Evolutionary conservation across 1,284 basidiomycete species (phyloP), one percentile per base, ranked within the genome.

Genomic region (Trichosporon sp.): DNA sequence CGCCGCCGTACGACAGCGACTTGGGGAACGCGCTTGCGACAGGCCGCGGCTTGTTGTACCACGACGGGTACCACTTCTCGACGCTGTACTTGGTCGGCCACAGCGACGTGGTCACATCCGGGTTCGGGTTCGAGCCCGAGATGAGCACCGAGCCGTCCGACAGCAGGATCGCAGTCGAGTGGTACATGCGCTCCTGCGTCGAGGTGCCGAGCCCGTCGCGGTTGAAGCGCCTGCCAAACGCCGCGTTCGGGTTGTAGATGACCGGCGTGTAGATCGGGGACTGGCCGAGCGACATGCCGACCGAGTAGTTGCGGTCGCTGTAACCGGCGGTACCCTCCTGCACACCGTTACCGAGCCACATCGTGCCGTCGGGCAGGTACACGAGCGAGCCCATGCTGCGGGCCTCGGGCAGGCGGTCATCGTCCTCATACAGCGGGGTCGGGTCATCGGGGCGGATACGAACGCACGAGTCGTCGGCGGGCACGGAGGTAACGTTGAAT

Each of bases 61-160:
- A 83, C 2, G 70, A 56, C 15, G 82, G 82, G 75, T 82, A 82
- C 80, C 80, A 83, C 70, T 77, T 77, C 70, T 83, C 82, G 44
- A 83, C 80, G 11, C 75, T 74, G 73, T 83, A 83, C 65, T 73
- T 78, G 27, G 82, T 83, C 2, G 73, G 73, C 81, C 81, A 83
- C 63, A 75, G 69, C 1, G 32, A 65, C 21, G 69, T 74, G 3
- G 77, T 79, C 18, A 81, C 91, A 74, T 97, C 94, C 68, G 92
- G 87, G 80, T 97, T 95, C 27, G 95, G 95, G 72, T 82, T 82
- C 58, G 74, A 77, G 13, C 95, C 95, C 67, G 92, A 93, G 67
- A 97, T 87, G 66, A 97, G 82, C 62, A 98, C 89, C 1, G 92
- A 91, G 0, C 88, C 92, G 76, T 97, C 92, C 15, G 93, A 89